Conservation (phyloP, 2,329 filamentous ascomycete genomes). For the Pseudocercospora fijiensis region DNA sequence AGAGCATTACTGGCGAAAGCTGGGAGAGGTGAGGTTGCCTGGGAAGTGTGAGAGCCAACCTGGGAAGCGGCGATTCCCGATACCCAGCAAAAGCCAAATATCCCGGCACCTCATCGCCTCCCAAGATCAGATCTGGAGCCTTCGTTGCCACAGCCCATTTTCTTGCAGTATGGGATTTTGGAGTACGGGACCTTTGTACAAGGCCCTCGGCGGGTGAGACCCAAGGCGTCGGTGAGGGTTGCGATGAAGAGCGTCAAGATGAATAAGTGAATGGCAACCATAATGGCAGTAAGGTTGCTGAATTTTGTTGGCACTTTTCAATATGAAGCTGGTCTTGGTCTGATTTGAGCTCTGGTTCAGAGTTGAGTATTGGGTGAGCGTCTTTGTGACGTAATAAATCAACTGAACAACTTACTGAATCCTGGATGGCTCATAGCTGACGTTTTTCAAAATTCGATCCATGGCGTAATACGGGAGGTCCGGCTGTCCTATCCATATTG, state of each 20-base stretch:
- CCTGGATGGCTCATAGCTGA: not conserved
- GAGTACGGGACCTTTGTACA: not conserved
- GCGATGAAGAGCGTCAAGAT: not conserved
- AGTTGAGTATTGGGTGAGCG: not conserved
- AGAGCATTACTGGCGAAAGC: not conserved
- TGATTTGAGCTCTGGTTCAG: not conserved
- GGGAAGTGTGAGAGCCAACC: not conserved
- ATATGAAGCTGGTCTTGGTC: not conserved
- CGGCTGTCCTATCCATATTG: not conserved
- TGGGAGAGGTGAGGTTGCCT: not conserved
- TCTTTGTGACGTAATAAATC: not conserved
- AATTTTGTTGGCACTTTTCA: not conserved
- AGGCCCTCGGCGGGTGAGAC: not conserved
- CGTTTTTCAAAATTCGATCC: not conserved
- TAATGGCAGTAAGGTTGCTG: not conserved
- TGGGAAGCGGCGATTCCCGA: not conserved
- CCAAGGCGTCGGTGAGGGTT: not conserved
- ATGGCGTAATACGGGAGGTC: not conserved
- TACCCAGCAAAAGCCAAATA: not conserved
- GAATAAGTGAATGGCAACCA: not conserved
- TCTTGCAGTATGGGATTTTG: not conserved
- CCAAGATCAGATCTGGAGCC: not conserved
- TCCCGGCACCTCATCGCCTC: not conserved
- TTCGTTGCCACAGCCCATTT: not conserved
- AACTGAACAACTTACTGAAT: not conserved